Evolutionary conservation across 345 rosid genomes (phyloP).

Genomic region (Salix purpurea): DNA sequence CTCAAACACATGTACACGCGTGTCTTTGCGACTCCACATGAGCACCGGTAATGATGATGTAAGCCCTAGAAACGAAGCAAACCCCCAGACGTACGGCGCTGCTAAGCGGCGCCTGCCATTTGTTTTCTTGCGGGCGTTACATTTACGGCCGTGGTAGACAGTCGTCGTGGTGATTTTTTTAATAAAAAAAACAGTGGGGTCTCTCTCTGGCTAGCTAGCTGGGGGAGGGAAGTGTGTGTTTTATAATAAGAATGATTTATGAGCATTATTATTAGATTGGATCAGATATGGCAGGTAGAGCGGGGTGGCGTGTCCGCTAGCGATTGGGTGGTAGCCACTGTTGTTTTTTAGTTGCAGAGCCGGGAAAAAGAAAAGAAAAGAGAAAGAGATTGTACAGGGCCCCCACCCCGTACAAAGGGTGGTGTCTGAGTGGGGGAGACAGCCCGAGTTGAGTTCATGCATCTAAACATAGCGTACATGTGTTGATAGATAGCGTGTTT

Average conservation of each 20-base stretch:
- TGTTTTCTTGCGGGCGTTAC: not conserved
- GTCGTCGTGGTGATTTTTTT: not conserved
- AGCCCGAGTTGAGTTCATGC: constrained; percentile 16
- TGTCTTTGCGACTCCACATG: not conserved
- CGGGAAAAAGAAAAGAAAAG: not conserved
- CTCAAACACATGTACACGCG: not conserved
- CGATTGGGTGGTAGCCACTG: constrained; percentile 3
- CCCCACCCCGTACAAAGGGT: constrained; percentile 24
- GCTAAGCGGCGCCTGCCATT: constrained; percentile 20
- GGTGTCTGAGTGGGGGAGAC: constrained; percentile 30
- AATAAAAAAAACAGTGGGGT: not conserved
- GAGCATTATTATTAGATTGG: not conserved
- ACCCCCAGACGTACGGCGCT: constrained; percentile 3
- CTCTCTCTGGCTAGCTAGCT: not conserved
- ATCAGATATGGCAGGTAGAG: not conserved
- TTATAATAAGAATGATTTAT: not conserved
- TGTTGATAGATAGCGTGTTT: constrained; percentile 11
- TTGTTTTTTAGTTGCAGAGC: not conserved
- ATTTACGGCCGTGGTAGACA: not conserved
- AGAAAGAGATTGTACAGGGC: not conserved
- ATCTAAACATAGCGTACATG: not conserved
- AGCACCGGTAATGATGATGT: constrained; percentile 13
- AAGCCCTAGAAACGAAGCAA: constrained; percentile 7
- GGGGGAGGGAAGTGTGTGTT: not conserved
- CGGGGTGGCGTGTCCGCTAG: constrained; percentile 2